These are phyloP conservation scores for Botryosphaeria dothidea DNA, from an alignment of 2,329 filamentous ascomycete genomes.

Conservation along the genomic window DNA sequence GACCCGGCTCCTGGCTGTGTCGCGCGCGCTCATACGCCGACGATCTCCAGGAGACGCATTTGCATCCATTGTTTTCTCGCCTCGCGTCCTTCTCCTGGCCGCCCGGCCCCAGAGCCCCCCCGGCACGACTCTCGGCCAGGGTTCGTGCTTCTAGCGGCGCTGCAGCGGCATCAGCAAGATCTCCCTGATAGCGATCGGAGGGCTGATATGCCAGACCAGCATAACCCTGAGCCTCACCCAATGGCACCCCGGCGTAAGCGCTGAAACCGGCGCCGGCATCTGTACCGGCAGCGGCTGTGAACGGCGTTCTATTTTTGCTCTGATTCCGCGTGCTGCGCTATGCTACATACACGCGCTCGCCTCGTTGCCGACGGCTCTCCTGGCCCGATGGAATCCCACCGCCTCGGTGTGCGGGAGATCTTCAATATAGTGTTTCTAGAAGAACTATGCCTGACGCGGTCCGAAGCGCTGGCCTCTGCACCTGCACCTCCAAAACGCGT, in stretches of 20 bases:
- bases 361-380: neutral
- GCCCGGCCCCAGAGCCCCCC: neutral
- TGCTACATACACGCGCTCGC: slow-evolving; percentile 1
- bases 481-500: neutral
- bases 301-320: neutral
- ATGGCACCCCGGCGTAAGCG: slow-evolving; percentile 2
- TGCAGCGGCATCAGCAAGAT: neutral
- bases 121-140: neutral
- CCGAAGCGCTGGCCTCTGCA: slow-evolving; percentile 17
- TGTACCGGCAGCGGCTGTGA: neutral
- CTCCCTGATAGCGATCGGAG: slow-evolving; percentile 11
- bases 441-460: slow-evolving; percentile 15
- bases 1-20: slow-evolving; percentile 11
- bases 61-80: slow-evolving; percentile 9
- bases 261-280: slow-evolving; percentile 2
- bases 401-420: slow-evolving; percentile 15
- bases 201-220: neutral
- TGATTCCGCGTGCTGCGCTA: neutral
- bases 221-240: neutral
- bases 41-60: slow-evolving; percentile 11
- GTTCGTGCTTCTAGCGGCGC: neutral
- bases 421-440: slow-evolving; percentile 18
- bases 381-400: neutral
- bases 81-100: slow-evolving; percentile 9
- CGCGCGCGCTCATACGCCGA: slow-evolving; percentile 1